Conservation (phyloP, 1,284 basidiomycete genomes). For the Baeospora myosura region DNA sequence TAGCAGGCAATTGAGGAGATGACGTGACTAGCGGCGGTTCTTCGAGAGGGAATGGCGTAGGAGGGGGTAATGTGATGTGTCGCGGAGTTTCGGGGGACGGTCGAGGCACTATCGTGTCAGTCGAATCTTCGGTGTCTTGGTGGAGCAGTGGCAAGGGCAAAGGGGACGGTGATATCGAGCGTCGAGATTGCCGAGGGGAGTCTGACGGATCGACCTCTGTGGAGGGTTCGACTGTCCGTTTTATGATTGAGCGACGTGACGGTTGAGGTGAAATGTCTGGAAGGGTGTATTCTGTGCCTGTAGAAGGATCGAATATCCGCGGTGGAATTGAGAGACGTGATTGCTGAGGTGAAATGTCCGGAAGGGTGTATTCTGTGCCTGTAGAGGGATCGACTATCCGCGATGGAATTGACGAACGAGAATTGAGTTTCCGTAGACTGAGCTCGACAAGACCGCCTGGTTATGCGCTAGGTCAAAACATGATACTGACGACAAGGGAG, state of each 20-base stretch:
- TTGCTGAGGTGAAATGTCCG: background rate
- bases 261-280: background rate
- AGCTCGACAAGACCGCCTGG: background rate
- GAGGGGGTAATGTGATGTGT: no score
- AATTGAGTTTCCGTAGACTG: background rate
- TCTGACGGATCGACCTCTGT: no score
- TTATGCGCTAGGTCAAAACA: background rate
- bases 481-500: background rate
- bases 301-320: slow-evolving; percentile 22
- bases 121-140: no score
- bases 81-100: no score
- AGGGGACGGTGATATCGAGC: no score
- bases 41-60: no score
- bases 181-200: no score
- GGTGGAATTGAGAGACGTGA: background rate
- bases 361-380: background rate
- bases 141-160: slow-evolving; percentile 5
- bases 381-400: background rate
- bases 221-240: slow-evolving; percentile 19
- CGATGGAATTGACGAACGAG: background rate
- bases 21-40: background rate
- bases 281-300: slow-evolving; percentile 28
- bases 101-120: no score
- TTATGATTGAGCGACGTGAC: background rate
- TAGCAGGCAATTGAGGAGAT: background rate